Evolutionary conservation across 1,284 basidiomycete genomes (phyloP), one percentile per base, ranked within the genome.

Genomic region (Fomes fomentarius): DNA sequence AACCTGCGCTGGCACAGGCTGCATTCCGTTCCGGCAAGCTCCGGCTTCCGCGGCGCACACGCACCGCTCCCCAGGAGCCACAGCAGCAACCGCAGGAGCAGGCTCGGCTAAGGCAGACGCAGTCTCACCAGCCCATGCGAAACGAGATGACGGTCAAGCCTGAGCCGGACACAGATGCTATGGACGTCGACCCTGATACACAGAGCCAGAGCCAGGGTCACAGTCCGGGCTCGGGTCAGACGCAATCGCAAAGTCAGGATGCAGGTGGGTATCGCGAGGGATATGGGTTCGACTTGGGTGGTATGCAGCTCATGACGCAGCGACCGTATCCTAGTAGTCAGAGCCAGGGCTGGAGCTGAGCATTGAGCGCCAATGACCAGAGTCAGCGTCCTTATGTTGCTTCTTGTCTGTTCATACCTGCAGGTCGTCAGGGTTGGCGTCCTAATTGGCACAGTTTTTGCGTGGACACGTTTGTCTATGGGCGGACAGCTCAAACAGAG

Each of bases 251-350:
- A n/a, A 52, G 19, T 24, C 40, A 19, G 50, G 26, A 15, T 1
- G 17, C 17, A 19, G 21, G 31, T 6, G 50, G 44, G 30, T 56
- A 60, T 35, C 42, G 50, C 17, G 54, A 56, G 39, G 54, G 52
- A n/a, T 57, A 56, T 17, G 61, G 58, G 10, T 58, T 59, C 48
- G 47, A 56, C 38, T 28, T 60, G 37, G 39, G 50, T 31, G 41
- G 50, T 39, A 17, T 58, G 21, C 50, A 55, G 35, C 51, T 62
- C 34, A 46, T 58, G 53, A 62, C 61, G 48, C 61, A 62, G 49
- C 35, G 46, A 38, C 56, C 53, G 45, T 59, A 49, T 19, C 42
- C 41, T 49, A 59, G 52, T 37, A 59, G 52, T 37, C 51, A 56
- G 51, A 59, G 50, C 26, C 57, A 56, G 49, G 50, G 30, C 5